Percentiles rank a stretch among this genome's conserved stretches.
These are phyloP conservation scores for Dentiscutata heterogama DNA, from an alignment of 371 early-diverging fungal genomes.

Conservation along the genomic window DNA sequence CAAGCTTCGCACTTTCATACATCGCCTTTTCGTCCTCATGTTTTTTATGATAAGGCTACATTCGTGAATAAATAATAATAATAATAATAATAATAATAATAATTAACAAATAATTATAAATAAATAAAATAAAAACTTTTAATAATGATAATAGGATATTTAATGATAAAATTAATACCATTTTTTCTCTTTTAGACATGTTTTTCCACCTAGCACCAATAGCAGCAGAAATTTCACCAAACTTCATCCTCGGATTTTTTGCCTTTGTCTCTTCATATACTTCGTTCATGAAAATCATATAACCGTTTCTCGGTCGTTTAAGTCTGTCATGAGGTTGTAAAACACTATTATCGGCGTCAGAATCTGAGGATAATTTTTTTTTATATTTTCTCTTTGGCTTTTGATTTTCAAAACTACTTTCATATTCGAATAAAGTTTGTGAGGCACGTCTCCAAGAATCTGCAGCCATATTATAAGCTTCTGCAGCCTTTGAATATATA, in stretches of 20 bases:
- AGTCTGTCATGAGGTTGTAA: constrained; percentile 4
- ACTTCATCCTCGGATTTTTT: neutral
- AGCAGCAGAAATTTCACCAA: neutral
- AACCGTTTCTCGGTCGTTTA: constrained; percentile 30
- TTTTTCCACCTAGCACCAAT: constrained; percentile 19
- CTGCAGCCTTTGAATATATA: too few relatives aligned
- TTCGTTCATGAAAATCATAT: constrained; percentile 29
- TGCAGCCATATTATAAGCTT: too few relatives aligned
- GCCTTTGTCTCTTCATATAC: constrained; percentile 8
- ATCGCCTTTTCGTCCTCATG: constrained; percentile 13
- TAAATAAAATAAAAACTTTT: neutral
- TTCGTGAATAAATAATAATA: neutral
- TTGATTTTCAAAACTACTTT: too few relatives aligned
- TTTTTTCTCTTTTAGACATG: neutral
- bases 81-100: neutral
- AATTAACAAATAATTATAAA: too few relatives aligned
- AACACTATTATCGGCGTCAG: neutral
- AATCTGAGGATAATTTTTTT: too few relatives aligned
- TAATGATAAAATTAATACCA: neutral
- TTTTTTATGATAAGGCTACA: constrained; percentile 23
- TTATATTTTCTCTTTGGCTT: too few relatives aligned
- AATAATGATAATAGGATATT: neutral
- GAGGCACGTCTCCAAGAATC: too few relatives aligned
- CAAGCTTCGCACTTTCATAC: constrained; percentile 19
- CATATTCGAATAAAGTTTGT: too few relatives aligned